Base-by-base conservation (phyloP, 208 protist species). In the Crithidia sp. region DNA sequence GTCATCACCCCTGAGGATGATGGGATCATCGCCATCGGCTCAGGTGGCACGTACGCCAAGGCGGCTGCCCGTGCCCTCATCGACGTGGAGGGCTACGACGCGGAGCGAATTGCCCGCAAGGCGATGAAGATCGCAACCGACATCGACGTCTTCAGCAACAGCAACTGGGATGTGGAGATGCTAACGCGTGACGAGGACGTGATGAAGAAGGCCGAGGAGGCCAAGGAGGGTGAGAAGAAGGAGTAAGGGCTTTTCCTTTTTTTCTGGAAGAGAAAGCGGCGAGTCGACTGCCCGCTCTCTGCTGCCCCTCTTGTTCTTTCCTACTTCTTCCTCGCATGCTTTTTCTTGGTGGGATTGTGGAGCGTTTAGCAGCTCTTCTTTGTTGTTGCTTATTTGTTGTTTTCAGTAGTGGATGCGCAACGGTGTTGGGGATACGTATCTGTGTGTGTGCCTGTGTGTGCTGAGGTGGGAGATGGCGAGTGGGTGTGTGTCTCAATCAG, bases 131-230 rank as follows among this genome's bases (percentile, higher is more conserved):
- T 99, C 49, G 97, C 97, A 1, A 96, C 94, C 5, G 95, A 98
- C 49, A 98, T 99, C 71, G 97, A 98, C 76, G 95, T 99, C 54
- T 99, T 98, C 84, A 98, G 93, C 57, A 99, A 98, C 76, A 85
- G 94, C 55, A 98, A 97, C 76, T 99, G 97, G 84, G 93, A 97
- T 78, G 82, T 96, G 39, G 90, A 97, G 83, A 85, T 86, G 12
- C 81, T 97, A 61, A 88, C 64, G 57, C 76, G 81, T 36, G 68
- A 82, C 36, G 67, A 75, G n/a, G 77, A 57, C 8, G 65, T 50
- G 5, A 65, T 71, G 49, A 77, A 77, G 69, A 79, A 77, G 72
- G 72, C 71, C 50, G 64, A 81, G 19, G 76, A 67, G 59, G n/a
- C 37, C 6, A 60, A 63, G 49, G 44, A 37, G 14, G 71, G 49